phyloP scores from a whole-genome alignment of 2,329 filamentous ascomycete genomes.

The Xylaria arbuscula region DNA sequence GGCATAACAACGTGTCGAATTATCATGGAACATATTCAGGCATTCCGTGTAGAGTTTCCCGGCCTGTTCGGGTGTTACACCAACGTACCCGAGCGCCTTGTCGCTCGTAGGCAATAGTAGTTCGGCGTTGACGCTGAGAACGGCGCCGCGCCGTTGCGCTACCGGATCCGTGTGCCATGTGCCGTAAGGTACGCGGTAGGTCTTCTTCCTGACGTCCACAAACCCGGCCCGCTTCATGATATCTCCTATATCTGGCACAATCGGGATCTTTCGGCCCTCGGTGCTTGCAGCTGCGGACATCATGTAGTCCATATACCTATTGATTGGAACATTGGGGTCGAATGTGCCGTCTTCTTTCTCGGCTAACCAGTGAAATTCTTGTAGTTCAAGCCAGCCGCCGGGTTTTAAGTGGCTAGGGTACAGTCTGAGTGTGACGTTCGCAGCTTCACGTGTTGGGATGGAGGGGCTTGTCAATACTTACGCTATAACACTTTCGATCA shows the following conservation, averaged over 20 bases:
- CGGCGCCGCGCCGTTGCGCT: slow-evolving; percentile 58
- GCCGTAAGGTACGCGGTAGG: slow-evolving; percentile 60
- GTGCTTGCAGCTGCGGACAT: slow-evolving; percentile 46
- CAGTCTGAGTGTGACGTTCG: slow-evolving; percentile 25
- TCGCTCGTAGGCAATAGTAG: slow-evolving; percentile 35
- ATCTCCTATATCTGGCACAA: slow-evolving; percentile 47
- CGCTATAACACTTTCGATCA: slow-evolving; percentile 40
- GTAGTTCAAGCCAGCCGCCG: slow-evolving; percentile 49
- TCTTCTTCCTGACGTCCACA: slow-evolving; percentile 53
- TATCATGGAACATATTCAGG: slow-evolving; percentile 36
- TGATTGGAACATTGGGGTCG: slow-evolving; percentile 44
- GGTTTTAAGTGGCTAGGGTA: slow-evolving; percentile 43
- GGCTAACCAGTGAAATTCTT: slow-evolving; percentile 47
- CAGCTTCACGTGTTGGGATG: background rate
- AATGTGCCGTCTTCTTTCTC: slow-evolving; percentile 46
- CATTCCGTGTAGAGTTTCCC: slow-evolving; percentile 36
- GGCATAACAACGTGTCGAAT: slow-evolving; percentile 33
- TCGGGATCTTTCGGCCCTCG: slow-evolving; percentile 50
- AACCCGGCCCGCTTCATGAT: slow-evolving; percentile 53
- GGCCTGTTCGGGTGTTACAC: slow-evolving; percentile 35
- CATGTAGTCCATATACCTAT: slow-evolving; percentile 47
- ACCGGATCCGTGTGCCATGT: slow-evolving; percentile 60
- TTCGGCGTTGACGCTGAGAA: slow-evolving; percentile 41
- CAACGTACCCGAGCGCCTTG: slow-evolving; percentile 31
- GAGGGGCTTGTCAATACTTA: slow-evolving; percentile 29